A percentile compares a stretch with the other conserved stretches of the same genome.
Evolutionary conservation across 1,284 basidiomycete species (phyloP).

Genomic region (Sporisorium sorghi): DNA sequence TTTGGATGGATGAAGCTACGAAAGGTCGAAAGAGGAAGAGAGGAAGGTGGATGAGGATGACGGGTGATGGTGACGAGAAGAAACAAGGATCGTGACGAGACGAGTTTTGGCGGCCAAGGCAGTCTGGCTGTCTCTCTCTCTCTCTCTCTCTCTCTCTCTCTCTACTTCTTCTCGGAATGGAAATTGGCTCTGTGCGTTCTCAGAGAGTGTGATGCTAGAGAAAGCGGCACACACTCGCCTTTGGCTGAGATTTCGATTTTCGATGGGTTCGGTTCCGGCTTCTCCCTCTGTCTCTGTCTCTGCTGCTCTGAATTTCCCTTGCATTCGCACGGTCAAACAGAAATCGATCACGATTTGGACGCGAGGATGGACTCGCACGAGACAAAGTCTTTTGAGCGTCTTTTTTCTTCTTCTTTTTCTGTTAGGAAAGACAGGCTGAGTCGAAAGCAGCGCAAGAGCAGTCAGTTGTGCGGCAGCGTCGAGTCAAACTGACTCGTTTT

Average conservation of each 20-base stretch:
- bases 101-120: too few relatives aligned
- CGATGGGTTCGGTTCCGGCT: constrained; percentile 37
- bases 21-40: constrained; percentile 5
- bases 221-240: background rate
- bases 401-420: constrained; percentile 6
- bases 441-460: background rate
- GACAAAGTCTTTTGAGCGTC: constrained; percentile 15
- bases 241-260: constrained; percentile 1
- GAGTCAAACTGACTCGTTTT: background rate
- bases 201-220: too few relatives aligned
- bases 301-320: background rate
- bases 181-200: background rate
- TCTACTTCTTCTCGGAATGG: background rate
- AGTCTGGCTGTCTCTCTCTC: background rate
- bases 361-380: constrained; percentile 8
- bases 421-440: constrained; percentile 16
- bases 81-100: constrained; percentile 17
- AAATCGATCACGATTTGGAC: constrained; percentile 34
- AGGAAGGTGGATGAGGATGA: constrained; percentile 10
- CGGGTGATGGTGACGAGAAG: constrained; percentile 11
- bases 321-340: background rate
- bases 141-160: background rate
- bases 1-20: constrained; percentile 21
- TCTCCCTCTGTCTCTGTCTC: constrained; percentile 11
- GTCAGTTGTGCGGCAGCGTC: too few relatives aligned